Evolutionary conservation across 1,139 yeast species (phyloP), one percentile per base, ranked within the genome.

Genomic region (Torulaspora globosa): DNA sequence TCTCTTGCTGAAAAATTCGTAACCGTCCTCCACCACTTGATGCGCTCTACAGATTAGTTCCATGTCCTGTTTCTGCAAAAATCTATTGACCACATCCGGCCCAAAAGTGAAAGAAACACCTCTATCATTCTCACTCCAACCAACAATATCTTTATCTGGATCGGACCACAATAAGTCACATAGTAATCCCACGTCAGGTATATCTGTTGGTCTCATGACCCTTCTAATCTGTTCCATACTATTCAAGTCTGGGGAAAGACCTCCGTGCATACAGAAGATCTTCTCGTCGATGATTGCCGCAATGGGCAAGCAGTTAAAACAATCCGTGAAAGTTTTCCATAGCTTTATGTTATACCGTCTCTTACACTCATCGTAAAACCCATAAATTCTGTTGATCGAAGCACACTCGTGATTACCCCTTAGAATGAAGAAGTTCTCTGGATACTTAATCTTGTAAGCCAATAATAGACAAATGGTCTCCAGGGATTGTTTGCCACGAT

Each of bases 361-460:
- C 71, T 92, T 83, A 72, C 97, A 92, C 72, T 90, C 97, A 70
- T 90, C 97, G 70, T 90, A 90, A 68, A 90, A 90, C 39, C 97
- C 97, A 69, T 92, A 92, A 68, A 92, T 89, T 73, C 97, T 84
- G 71, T 89, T 92, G 66, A 92, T 90, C 41, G 95, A 85, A 39
- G 97, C 97, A 74, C 96, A 88, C 71, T 92, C 97, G 74, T 90
- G 97, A 69, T 90, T 90, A 56, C 97, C 97, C 74, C 97, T 81
- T 57, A 87, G 75, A 62, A 87, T 85, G 73, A 92, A 92, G 68
- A 92, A 90, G 72, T 92, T 92, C 69, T 92, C 97, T 38, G 97
- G 97, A 67, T 90, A 90, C 74, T 90, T 92, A 70, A 90, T 92
- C 73, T 90, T 90, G 74, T 92, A 90, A 44, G 97, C 97, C 67